Conservation (phyloP, 2,329 filamentous ascomycete genomes). For the Blumeria hordei region DNA sequence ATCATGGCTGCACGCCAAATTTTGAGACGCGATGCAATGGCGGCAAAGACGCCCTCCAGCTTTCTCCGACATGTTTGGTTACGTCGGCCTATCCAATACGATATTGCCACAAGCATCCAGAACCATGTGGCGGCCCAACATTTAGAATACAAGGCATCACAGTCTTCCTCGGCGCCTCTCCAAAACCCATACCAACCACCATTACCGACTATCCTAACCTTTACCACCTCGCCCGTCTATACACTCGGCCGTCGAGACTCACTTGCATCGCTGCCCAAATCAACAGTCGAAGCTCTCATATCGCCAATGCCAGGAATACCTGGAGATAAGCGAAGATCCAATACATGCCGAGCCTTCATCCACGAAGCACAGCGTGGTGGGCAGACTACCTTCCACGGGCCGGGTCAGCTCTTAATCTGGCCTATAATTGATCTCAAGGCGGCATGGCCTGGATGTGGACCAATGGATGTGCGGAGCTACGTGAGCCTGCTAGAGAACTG, state of each 20-base stretch:
- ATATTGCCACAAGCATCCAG: slow-evolving; percentile 29
- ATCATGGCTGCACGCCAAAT: too few species aligned
- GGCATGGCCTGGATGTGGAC: not conserved
- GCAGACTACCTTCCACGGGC: slow-evolving; percentile 84
- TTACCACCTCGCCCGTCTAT: slow-evolving; percentile 63
- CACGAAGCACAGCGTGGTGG: slow-evolving; percentile 43
- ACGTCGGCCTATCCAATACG: slow-evolving; percentile 27
- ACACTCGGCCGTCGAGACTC: slow-evolving; percentile 70
- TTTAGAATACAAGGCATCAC: slow-evolving; percentile 30
- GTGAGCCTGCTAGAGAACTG: slow-evolving; percentile 55
- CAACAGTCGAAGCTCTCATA: slow-evolving; percentile 16
- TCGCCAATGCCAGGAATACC: slow-evolving; percentile 2
- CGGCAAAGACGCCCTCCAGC: too few species aligned
- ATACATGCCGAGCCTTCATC: slow-evolving; percentile 7
- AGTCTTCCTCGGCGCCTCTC: slow-evolving; percentile 12
- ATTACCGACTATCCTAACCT: slow-evolving; percentile 52
- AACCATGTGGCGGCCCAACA: slow-evolving; percentile 28
- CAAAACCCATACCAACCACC: slow-evolving; percentile 18
- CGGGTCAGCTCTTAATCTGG: slow-evolving; percentile 81
- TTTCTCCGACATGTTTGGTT: slow-evolving; percentile 35
- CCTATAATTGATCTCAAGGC: slow-evolving; percentile 57
- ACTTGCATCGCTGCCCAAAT: slow-evolving; percentile 20
- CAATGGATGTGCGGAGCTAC: slow-evolving; percentile 42
- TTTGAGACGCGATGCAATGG: too few species aligned
- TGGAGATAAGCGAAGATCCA: not conserved